Base-by-base conservation (phyloP, 2,329 filamentous ascomycete genomes). In the Aspergillus sp. region DNA sequence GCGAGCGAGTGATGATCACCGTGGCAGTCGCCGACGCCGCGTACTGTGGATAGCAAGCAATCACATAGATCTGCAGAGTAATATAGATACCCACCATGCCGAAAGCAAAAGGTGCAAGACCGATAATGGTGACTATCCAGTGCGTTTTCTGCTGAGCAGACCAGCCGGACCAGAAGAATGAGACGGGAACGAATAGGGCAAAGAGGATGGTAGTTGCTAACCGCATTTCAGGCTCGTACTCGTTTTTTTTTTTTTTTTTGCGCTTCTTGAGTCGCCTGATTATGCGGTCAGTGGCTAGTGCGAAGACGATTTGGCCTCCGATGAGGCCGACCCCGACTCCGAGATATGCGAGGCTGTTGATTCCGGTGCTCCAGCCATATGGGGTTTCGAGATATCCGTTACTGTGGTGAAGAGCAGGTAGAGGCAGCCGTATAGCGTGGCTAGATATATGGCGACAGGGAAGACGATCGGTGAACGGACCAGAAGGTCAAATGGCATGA, bases 81-180 rank as follows among this genome's bases (percentile, higher is more conserved):
- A 73, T 68, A 43, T 85, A 84, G n/a, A 74, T 63, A 2, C 70
- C 68, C 60, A 86, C 85, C 17, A 83, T 80, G 0, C 85, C 85
- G 2, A 80, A 76, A 0, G 83, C 82, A 31, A 86, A 84, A 7
- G 85, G 76, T 2, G 80, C 77, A 3, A 84, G 82, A 4, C 85
- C 86, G 48, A 88, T 78, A 61, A 88, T 85, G 0, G 85, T 84
- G 15, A 86, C 77, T 28, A 87, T 83, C 83, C 84, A 88, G 66
- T 85, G 83, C 0, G 80, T 74, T 2, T 77, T 69, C 41, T 79
- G 74, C 48, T 87, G 74, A 0, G 83, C 84, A 2, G 80, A 76
- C 84, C 85, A 87, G 34, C 85, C 85, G 63, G 86, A 87, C 76
- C 82, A 81, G 66, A 86, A 81, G 3, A 87, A 77, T 9, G 84